A percentile compares a stretch with the other conserved stretches of the same genome.
phyloP scores from a whole-genome alignment of 257 asterid genomes.

The Ilex aquifolium region DNA sequence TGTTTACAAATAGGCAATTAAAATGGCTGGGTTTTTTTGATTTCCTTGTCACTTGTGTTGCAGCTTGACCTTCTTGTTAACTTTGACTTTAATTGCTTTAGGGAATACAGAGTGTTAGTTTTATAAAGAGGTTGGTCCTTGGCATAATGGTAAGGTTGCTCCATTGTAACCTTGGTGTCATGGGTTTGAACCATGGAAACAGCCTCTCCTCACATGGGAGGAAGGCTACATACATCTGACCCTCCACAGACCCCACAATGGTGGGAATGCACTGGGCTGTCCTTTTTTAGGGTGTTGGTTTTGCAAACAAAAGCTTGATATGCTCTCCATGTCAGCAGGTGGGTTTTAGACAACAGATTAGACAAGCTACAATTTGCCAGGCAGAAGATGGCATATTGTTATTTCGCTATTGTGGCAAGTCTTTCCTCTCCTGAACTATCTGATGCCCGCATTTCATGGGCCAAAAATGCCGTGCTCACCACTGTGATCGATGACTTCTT shows the following conservation, averaged over 20 bases:
- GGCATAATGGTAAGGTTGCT: too few species aligned
- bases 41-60: not conserved
- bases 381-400: constrained; percentile 75
- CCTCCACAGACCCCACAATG: too few species aligned
- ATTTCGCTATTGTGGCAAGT: constrained; percentile 84
- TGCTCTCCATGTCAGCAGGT: constrained; percentile 36
- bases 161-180: too few species aligned
- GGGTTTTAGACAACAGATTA: constrained; percentile 69
- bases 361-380: constrained; percentile 84
- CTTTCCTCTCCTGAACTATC: constrained; percentile 58
- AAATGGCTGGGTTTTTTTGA: too few species aligned
- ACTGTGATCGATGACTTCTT: constrained; percentile 93
- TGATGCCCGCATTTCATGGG: constrained; percentile 93
- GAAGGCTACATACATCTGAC: too few species aligned
- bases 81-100: not conserved
- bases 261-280: too few species aligned
- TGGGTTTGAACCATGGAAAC: too few species aligned
- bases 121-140: too few species aligned
- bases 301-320: not conserved
- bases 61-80: not conserved
- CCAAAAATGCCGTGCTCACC: constrained; percentile 74
- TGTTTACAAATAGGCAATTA: not conserved
- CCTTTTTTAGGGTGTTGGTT: not conserved
- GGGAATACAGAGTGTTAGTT: not conserved
- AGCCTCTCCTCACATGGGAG: too few species aligned